These are phyloP conservation scores for Tulasnella sp. DNA, from an alignment of 768 basidiomycete genomes.

Conservation along the genomic window DNA sequence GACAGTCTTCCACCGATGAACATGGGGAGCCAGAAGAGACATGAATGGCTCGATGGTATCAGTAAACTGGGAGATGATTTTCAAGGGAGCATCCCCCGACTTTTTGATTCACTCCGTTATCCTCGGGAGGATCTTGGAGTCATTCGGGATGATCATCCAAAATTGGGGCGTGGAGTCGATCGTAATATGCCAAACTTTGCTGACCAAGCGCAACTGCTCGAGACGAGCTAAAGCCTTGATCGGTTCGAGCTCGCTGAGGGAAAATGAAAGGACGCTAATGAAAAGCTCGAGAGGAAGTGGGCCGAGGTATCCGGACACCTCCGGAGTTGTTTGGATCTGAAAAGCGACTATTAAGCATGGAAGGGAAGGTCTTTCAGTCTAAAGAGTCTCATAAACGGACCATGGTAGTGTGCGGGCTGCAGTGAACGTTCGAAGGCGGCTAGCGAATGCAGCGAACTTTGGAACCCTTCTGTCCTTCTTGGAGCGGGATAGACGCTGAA, in stretches of 20 bases:
- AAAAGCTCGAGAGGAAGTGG: background rate
- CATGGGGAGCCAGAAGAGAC: background rate
- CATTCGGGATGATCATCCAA: background rate
- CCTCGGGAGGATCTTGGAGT: background rate
- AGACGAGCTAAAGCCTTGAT: background rate
- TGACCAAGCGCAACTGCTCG: background rate
- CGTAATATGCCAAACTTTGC: background rate
- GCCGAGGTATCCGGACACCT: background rate
- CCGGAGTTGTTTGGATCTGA: background rate
- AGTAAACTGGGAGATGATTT: background rate
- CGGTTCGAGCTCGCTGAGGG: background rate
- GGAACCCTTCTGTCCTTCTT: no score
- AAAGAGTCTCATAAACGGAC: background rate
- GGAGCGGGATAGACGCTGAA: background rate
- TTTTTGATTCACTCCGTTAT: background rate
- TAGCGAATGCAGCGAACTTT: no score
- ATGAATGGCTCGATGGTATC: background rate
- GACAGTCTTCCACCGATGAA: background rate
- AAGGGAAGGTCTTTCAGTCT: background rate
- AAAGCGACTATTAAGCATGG: background rate
- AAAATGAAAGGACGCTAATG: background rate
- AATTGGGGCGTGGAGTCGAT: background rate
- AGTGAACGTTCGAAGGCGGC: no score
- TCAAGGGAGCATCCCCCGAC: background rate
- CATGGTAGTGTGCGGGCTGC: background rate